Base-by-base conservation (phyloP, 805 yeast species). In the Ogataea chonburiensis region DNA sequence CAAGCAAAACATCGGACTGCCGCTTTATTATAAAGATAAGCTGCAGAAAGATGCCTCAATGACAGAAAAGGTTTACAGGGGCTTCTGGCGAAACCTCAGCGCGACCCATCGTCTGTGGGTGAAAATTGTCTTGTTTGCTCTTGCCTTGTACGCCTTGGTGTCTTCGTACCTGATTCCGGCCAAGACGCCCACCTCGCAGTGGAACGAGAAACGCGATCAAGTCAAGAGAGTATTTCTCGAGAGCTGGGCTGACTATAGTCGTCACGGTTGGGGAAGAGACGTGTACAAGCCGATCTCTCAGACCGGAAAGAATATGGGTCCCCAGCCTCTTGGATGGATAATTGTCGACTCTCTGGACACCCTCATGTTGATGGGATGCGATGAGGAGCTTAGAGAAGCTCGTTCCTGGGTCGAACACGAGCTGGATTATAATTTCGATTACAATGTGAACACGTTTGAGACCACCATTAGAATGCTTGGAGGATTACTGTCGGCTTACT, bases 401-500 rank as follows among this genome's bases (percentile, higher is more conserved):
- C 73, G 77, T 42, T 56, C 73, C 5, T 89, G 96, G 95, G 82
- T 89, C 31, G 69, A 72, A 31, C 64, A 79, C 38, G 86, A 77
- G 33, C 67, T 89, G 46, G 70, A 68, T 35, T 88, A 86, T 55
- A 76, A 79, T 49, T 75, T 85, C 48, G 84, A 86, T 55, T 75
- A 79, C 43, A 73, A 73, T 22, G 93, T 86, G 26, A 87, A 82
- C 55, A 80, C 87, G 5, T 89, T 89, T 61, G 97, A 88, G 57
- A 87, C 96, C n/a, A 86, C 97, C 5, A 88, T 86, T 46, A 71
- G 96, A 56, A 86, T 89, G 94, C 65, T 89, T 17, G 97, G 97
- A 28, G 97, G 97, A 0, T 67, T 89, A n/a, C 63, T 89, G 31
- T 81, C 95, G 3, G 95, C 95, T 0, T 77, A 75, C 53, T 80